Percentiles rank a stretch among this genome's conserved stretches.
Conservation (phyloP, 148 eudicot species). For the Rhododendron mucronatum region DNA sequence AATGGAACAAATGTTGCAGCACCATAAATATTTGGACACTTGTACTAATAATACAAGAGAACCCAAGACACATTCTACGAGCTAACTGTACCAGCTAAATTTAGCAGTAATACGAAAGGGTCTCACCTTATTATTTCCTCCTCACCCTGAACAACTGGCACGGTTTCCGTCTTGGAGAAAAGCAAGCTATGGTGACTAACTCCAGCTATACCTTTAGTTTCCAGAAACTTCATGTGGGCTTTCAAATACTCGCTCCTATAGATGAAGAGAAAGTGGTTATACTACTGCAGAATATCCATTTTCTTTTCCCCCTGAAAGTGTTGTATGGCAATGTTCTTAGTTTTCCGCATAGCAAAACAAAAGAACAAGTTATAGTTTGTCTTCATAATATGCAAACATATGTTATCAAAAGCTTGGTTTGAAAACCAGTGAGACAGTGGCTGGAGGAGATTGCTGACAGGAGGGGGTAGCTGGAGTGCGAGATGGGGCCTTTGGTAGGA, state of each 20-base stretch:
- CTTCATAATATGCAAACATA: not conserved
- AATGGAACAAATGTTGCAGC: not conserved
- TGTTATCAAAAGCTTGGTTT: not conserved
- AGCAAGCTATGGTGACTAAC: conserved; percentile 95
- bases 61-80: not conserved
- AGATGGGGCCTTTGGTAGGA: not conserved
- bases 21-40: not conserved
- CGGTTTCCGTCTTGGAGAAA: conserved; percentile 85
- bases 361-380: not conserved
- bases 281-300: not conserved
- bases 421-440: not conserved
- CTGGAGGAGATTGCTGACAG: not conserved
- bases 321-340: not conserved
- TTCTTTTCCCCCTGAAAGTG: not conserved
- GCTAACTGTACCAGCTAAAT: not conserved
- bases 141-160: conserved; percentile 36
- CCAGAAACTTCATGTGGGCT: conserved; percentile 66
- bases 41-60: not conserved
- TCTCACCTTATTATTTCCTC: conserved; percentile 59
- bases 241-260: conserved; percentile 65
- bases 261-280: not conserved
- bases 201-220: conserved; percentile 83
- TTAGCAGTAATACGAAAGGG: not conserved
- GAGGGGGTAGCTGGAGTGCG: not conserved
- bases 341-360: not conserved